Evolutionary conservation across 2,329 filamentous ascomycete species (phyloP).

Genomic region (Cladophialophora yegresii): DNA sequence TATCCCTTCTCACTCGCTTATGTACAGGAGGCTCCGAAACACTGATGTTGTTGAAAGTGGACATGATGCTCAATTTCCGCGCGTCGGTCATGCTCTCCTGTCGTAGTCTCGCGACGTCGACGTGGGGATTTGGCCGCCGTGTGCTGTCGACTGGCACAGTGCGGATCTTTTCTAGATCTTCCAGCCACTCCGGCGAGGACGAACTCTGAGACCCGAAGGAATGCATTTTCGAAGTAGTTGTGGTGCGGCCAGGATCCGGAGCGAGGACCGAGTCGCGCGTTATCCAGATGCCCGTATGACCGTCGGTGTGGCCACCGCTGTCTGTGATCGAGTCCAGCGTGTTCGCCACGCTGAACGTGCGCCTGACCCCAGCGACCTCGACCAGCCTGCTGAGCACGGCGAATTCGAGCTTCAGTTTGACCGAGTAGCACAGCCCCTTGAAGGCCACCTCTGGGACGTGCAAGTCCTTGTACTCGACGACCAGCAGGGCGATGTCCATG

Average conservation of each 20-base stretch:
- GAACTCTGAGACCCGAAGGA: not conserved
- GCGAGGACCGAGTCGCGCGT: slow-evolving; percentile 1
- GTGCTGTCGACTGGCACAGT: slow-evolving; percentile 10
- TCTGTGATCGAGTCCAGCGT: not conserved
- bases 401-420: slow-evolving; percentile 54
- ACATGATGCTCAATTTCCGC: slow-evolving; percentile 5
- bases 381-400: slow-evolving; percentile 52
- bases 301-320: slow-evolving; percentile 4
- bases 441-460: slow-evolving; percentile 52
- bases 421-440: slow-evolving; percentile 51
- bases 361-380: slow-evolving; percentile 22
- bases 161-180: slow-evolving; percentile 13
- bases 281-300: not conserved
- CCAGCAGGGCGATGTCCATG: slow-evolving; percentile 50
- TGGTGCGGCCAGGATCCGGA: not conserved
- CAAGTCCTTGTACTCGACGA: slow-evolving; percentile 47
- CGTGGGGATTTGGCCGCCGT: not conserved
- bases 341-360: slow-evolving; percentile 4
- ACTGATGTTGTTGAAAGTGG: slow-evolving; percentile 3
- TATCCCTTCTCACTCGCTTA: slow-evolving; percentile 10
- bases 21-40: slow-evolving; percentile 10
- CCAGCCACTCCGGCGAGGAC: slow-evolving; percentile 19
- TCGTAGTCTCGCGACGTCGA: slow-evolving; percentile 1
- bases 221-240: not conserved
- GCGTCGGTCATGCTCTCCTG: slow-evolving; percentile 1